Evolutionary conservation across 169 alveolate genomes (phyloP), one percentile per base, ranked within the genome.

Genomic region (Plasmodium malariae): DNA sequence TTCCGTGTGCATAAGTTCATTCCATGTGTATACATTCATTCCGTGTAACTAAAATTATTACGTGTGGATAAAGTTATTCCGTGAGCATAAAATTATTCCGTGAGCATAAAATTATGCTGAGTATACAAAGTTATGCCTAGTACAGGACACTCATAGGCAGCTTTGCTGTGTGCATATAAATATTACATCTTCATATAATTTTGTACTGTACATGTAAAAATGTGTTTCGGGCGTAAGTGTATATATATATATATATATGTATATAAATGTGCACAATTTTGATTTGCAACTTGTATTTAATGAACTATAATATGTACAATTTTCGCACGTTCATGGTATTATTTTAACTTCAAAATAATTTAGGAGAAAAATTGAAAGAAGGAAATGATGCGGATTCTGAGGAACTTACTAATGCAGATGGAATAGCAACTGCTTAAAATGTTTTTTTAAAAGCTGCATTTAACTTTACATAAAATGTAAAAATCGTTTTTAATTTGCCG

Each of bases 381-480:
- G 63, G 55, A 59, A 74, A 74, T 21, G 72, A 36, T n/a, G 71
- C 51, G 14, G 88, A 55, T 37, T 57, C 73, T 32, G 88, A 74
- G 28, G 88, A 74, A 43, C 26, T 74, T 3, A 74, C 88, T 6
- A 55, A 34, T 40, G 72, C 43, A 24, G 88, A 74, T 11, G 40
- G 68, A 26, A 74, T 59, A 57, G 32, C 37, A 70, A 70, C 49
- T 1, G 71, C 78, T 51, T 72, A 11, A 49, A 3, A 19, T 7
- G 17, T 72, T 51, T 51, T 30, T 34, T 30, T 71, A 48, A 43
- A 30, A 12, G 14, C 36, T 19, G 14, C 49, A 7, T 26, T 11
- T 24, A n/a, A 40, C 9, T 40, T 40, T 40, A 9, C 51, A 40
- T 6, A 40, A 40, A 6, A 9, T 40, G 51, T 9, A 40, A 40